Conservation (phyloP, 169 alveolate genomes). For the Plasmodium sp. region DNA sequence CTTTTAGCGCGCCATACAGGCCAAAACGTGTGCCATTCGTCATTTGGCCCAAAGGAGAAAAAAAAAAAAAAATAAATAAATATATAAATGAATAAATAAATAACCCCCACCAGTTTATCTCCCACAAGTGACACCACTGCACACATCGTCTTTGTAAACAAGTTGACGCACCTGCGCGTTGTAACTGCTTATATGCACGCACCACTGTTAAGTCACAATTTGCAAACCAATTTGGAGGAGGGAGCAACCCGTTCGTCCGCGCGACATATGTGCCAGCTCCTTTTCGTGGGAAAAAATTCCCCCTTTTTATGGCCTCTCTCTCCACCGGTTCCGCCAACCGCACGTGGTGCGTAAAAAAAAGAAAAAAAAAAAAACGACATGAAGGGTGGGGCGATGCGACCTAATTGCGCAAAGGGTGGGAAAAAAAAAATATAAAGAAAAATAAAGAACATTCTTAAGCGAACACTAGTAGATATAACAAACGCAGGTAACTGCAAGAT, state of each 20-base stretch:
- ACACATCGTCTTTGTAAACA: not conserved
- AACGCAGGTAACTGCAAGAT: not conserved
- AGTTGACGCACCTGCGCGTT: not conserved
- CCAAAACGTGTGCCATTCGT: not conserved
- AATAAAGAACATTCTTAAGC: not conserved
- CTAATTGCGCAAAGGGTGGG: not conserved
- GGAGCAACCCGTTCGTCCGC: not conserved
- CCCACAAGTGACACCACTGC: not conserved
- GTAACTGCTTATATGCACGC: not conserved
- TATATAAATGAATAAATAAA: not conserved
- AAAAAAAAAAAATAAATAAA: not conserved
- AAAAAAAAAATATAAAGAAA: not conserved
- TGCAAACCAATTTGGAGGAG: not conserved
- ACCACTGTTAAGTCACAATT: not conserved
- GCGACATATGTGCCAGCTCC: not conserved
- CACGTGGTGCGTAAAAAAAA: not conserved
- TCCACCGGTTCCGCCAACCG: not conserved
- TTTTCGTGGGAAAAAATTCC: not conserved
- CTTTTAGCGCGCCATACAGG: not conserved
- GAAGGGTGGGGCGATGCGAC: not conserved
- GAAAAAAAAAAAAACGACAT: not conserved
- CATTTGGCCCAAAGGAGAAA: not conserved
- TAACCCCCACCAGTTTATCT: not conserved
- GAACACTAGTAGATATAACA: not conserved
- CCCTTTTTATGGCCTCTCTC: not conserved